phyloP scores from a whole-genome alignment of 2,329 filamentous ascomycete genomes.

The Phaeophleospora eucalypticola region DNA sequence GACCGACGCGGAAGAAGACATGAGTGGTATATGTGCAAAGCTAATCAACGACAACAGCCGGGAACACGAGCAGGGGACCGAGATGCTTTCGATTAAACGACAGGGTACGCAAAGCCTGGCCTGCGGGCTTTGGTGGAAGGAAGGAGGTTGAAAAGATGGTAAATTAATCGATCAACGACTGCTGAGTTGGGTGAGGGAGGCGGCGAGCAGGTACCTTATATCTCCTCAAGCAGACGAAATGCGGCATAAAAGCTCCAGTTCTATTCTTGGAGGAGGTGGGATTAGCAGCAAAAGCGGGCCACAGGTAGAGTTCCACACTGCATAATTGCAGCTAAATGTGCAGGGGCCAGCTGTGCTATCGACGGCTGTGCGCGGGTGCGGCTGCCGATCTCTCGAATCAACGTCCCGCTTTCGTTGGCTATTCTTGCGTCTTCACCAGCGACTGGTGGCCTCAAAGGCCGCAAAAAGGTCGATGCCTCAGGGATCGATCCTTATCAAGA shows the following conservation, averaged over 20 bases:
- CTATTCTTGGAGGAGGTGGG: conserved; percentile 45
- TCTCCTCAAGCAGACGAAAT: conserved; percentile 41
- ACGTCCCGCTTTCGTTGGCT: conserved; percentile 9
- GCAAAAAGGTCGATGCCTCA: conserved; percentile 2
- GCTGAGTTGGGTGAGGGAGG: conserved; percentile 36
- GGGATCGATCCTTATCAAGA: neutral
- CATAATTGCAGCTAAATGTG: conserved; percentile 24
- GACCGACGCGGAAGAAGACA: conserved; percentile 44
- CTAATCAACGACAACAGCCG: conserved; percentile 27
- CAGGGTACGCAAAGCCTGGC: conserved; percentile 45
- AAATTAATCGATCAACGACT: conserved; percentile 46
- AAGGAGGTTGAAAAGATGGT: conserved; percentile 35
- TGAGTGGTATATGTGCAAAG: conserved; percentile 42
- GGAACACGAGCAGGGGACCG: conserved; percentile 30
- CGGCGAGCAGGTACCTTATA: conserved; percentile 45
- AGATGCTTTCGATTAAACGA: conserved; percentile 37
- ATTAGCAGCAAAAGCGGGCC: no score
- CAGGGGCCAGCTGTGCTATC: conserved; percentile 22
- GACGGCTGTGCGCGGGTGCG: conserved; percentile 20
- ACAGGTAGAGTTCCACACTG: conserved; percentile 16
- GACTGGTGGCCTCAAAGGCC: conserved; percentile 19
- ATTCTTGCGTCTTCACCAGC: conserved; percentile 23
- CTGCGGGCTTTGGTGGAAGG: conserved; percentile 42
- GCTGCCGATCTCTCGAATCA: conserved; percentile 26
- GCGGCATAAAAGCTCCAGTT: conserved; percentile 35